A percentile compares a stretch with the other conserved stretches of the same genome.
phyloP scores from a whole-genome alignment of 106 monocot species.

The Alisma plantagoaquatica region DNA sequence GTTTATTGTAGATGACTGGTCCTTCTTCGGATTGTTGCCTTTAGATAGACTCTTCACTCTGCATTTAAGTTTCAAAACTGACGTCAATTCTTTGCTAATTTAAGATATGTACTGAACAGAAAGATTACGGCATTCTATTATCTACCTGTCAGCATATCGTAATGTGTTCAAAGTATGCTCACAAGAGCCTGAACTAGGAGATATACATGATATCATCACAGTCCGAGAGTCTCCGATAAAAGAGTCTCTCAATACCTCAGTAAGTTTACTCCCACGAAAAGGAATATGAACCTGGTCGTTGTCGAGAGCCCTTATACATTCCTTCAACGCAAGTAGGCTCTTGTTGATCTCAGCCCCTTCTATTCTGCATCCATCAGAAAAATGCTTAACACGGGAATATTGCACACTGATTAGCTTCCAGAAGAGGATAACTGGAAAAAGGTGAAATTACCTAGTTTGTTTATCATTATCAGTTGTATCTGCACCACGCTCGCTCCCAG shows the following conservation, averaged over 20 bases:
- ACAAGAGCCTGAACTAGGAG: slow-evolving; percentile 95
- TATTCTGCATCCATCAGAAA: slow-evolving; percentile 45
- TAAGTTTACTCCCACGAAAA: slow-evolving; percentile 94
- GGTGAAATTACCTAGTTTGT: slow-evolving; percentile 57
- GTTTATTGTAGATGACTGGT: slow-evolving; percentile 29
- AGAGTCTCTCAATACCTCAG: slow-evolving; percentile 89
- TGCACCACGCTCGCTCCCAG: slow-evolving; percentile 96
- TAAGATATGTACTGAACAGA: not conserved
- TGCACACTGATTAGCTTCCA: not conserved
- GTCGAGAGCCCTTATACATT: slow-evolving; percentile 98
- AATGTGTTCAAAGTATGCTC: slow-evolving; percentile 94
- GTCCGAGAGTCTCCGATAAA: slow-evolving; percentile 91
- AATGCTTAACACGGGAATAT: not conserved
- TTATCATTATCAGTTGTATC: slow-evolving; percentile 99
- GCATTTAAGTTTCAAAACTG: not conserved
- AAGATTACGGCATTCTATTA: not conserved
- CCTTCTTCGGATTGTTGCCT: slow-evolving; percentile 77
- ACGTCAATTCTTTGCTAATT: not conserved
- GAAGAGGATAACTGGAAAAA: not conserved
- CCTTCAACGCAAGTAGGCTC: slow-evolving; percentile 92
- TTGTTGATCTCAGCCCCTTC: slow-evolving; percentile 99
- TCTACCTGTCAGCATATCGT: slow-evolving; percentile 95
- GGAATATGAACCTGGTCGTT: slow-evolving; percentile 96
- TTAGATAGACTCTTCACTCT: slow-evolving; percentile 96
- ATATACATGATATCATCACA: slow-evolving; percentile 97